A percentile compares a stretch with the other conserved stretches of the same genome.
Conservation (phyloP, 805 yeast species). For the Candida fluviatilis region DNA sequence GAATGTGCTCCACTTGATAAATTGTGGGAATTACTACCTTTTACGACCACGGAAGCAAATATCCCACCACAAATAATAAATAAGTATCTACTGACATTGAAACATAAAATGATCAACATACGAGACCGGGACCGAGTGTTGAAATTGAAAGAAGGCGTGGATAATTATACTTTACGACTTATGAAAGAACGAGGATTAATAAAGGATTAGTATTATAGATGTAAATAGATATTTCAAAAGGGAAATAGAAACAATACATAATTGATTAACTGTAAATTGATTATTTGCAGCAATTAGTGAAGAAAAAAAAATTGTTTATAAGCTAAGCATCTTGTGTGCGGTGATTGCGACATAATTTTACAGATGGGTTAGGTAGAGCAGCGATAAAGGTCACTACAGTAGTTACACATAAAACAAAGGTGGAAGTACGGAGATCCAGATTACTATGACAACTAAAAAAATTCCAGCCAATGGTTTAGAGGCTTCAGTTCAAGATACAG, state of each 20-base stretch:
- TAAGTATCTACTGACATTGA: background rate
- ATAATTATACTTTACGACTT: slow-evolving; percentile 10
- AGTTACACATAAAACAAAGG: no score
- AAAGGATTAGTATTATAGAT: background rate
- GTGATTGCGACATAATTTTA: no score
- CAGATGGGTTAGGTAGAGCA: no score
- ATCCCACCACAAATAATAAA: background rate
- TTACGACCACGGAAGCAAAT: background rate
- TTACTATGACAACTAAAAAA: no score
- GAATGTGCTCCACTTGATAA: background rate
- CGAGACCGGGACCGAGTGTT: slow-evolving; percentile 9
- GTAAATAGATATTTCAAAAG: slow-evolving; percentile 1
- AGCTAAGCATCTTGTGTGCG: no score
- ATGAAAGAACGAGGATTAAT: slow-evolving; percentile 15
- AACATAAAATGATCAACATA: slow-evolving; percentile 5
- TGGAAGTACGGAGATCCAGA: no score
- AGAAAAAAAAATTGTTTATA: slow-evolving; percentile 1
- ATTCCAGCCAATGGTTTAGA: no score
- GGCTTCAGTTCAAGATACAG: no score
- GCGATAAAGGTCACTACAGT: no score
- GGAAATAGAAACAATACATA: background rate
- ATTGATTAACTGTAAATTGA: background rate
- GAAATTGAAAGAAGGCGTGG: slow-evolving; percentile 9
- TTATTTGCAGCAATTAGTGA: background rate
- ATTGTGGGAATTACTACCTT: background rate